Evolutionary conservation across 208 protist genomes (phyloP), one percentile per base, ranked within the genome.

Genomic region (Leptomonas pyrrhocoris): DNA sequence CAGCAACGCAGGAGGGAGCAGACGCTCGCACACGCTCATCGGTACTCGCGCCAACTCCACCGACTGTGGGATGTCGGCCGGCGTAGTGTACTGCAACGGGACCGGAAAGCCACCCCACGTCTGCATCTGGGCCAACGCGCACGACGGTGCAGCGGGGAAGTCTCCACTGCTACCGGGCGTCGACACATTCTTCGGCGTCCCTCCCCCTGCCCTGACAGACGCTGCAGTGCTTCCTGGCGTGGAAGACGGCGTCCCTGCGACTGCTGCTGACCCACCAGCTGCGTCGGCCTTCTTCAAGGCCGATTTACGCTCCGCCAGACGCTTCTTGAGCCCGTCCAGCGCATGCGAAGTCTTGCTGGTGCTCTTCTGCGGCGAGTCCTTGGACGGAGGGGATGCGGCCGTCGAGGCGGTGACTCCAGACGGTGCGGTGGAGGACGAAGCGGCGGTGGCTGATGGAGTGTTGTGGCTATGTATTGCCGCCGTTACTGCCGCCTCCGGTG

Each of bases 261-360:
- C 25, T 19, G 42, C 46, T 28, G 34, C 55, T 16, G 55, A 5
- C 15, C 31, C n/a, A 30, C 16, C 19, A 25, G 23, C 27, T 5
- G 21, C 66, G 7, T 79, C 73, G 1, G 12, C 28, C 31, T 70
- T 80, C 50, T 66, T 71, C 56, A 80, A 25, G 1, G 81, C 75
- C 16, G 68, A 75, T 53, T 83, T 83, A 25, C 83, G 77, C 69
- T 85, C 79, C 30, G 72, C 77, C 21, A 91, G 80, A 0, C 80
- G 75, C 62, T 73, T 78, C 65, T 80, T 85, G 28, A 91, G 67
- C 5, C 67, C 81, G 1, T 77, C 73, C 56, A 81, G 36, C 50
- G 66, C 66, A 50, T 67, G 51, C 19, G 73, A 77, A 36, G 83
- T 79, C 19, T 60, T 64, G 12, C 56, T 46, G 18, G 34, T 16